Percentiles rank a stretch among this genome's conserved stretches.
Evolutionary conservation across 495 filamentous ascomycete genomes (phyloP).

Genomic region (Daldinia vernicosa): DNA sequence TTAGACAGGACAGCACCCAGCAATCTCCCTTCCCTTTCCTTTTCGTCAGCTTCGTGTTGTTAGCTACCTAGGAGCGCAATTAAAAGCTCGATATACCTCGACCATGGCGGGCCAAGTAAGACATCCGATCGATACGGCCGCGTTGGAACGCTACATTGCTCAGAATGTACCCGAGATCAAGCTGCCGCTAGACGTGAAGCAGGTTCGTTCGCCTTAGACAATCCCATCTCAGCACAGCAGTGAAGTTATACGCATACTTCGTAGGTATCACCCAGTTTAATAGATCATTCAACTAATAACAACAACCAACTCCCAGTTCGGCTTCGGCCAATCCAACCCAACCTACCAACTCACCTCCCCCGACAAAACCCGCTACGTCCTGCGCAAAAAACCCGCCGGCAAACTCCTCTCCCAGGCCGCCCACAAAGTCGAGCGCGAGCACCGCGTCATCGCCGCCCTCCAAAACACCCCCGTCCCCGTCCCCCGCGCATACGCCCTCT

Average conservation of each 20-base stretch:
- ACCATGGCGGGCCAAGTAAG: slow-evolving; percentile 87
- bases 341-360: slow-evolving; percentile 86
- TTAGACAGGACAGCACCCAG: not conserved
- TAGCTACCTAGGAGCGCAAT: not conserved
- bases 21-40: not conserved
- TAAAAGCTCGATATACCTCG: not conserved
- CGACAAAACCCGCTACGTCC: slow-evolving; percentile 74
- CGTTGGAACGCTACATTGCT: slow-evolving; percentile 80
- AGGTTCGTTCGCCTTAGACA: slow-evolving; percentile 63
- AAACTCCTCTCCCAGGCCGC: slow-evolving; percentile 90
- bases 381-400: slow-evolving; percentile 96
- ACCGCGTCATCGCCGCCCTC: slow-evolving; percentile 86
- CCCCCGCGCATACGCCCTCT: slow-evolving; percentile 84
- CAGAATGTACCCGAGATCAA: slow-evolving; percentile 80
- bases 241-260: not conserved
- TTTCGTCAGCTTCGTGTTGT: not conserved
- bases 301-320: slow-evolving; percentile 68
- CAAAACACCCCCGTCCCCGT: slow-evolving; percentile 83
- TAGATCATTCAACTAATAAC: not conserved
- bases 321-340: slow-evolving; percentile 96
- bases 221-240: not conserved
- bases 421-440: slow-evolving; percentile 95
- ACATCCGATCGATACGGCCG: slow-evolving; percentile 83
- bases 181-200: slow-evolving; percentile 84
- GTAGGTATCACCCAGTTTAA: no score